Evolutionary conservation across 208 protist species (phyloP).

Genomic region (Trypanosoma melophagium): DNA sequence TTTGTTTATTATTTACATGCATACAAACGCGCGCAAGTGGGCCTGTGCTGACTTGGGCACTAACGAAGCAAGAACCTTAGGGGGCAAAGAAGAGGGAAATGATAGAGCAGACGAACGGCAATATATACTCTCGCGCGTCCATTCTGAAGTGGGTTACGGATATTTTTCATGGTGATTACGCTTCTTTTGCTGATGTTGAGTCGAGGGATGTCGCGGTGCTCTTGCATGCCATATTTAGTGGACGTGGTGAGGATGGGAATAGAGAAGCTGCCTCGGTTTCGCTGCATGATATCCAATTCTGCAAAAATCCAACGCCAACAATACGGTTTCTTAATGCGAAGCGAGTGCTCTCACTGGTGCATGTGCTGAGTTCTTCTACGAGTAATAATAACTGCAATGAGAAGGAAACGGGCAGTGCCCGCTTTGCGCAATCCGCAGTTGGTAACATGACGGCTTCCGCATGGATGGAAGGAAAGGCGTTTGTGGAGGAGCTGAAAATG

Average conservation of each 20-base stretch:
- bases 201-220: constrained; percentile 65
- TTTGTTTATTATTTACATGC: too few species aligned
- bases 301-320: constrained; percentile 24
- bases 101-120: constrained; percentile 11
- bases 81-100: neutral
- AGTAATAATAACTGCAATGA: constrained; percentile 4
- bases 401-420: constrained; percentile 9
- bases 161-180: constrained; percentile 40
- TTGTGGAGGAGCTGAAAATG: constrained; percentile 86
- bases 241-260: neutral
- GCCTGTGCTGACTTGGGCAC: too few species aligned
- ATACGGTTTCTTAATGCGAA: constrained; percentile 55
- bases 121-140: constrained; percentile 49
- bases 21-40: too few species aligned
- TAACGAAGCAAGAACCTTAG: too few species aligned
- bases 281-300: constrained; percentile 53
- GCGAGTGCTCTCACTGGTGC: constrained; percentile 57
- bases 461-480: constrained; percentile 77
- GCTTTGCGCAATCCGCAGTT: constrained; percentile 27
- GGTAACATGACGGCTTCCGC: constrained; percentile 43
- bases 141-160: constrained; percentile 66
- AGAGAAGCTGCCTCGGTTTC: constrained; percentile 26
- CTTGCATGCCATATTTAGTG: constrained; percentile 61
- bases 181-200: constrained; percentile 51
- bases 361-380: constrained; percentile 35